Evolutionary conservation across 768 basidiomycete genomes (phyloP).

Genomic region (Clathrus columnatus): DNA sequence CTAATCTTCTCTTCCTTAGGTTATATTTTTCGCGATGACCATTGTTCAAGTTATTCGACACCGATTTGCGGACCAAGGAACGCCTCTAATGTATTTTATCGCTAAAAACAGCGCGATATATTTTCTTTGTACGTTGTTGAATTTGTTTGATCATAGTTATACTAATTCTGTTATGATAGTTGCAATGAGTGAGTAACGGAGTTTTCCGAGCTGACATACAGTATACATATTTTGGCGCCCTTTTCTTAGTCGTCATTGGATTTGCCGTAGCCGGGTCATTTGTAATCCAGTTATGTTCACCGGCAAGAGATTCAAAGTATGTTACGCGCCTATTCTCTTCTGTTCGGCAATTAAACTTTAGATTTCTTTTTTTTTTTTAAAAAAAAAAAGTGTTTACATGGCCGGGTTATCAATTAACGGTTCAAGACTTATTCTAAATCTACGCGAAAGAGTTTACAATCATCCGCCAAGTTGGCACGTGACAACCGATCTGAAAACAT

Average conservation of each 20-base stretch:
- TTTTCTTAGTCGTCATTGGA: neutral
- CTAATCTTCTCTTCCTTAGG: neutral
- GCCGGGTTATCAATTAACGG: neutral
- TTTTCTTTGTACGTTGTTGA: neutral
- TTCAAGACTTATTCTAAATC: neutral
- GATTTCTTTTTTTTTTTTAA: neutral
- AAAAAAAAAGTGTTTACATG: neutral
- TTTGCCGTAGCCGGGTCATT: neutral
- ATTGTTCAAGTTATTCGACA: neutral
- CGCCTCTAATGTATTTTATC: neutral
- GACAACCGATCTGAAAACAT: neutral
- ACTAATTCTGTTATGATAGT: neutral
- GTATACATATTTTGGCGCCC: neutral
- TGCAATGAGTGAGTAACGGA: neutral
- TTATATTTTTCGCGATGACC: neutral
- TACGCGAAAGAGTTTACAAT: neutral
- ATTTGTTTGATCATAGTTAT: neutral
- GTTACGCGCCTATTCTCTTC: neutral
- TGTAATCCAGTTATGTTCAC: neutral
- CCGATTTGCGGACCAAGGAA: neutral
- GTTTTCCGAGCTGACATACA: no score
- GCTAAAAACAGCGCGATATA: neutral
- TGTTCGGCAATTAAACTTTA: no score
- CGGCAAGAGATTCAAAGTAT: neutral
- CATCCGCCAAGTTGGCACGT: neutral